Base-by-base conservation (phyloP, 129 eudicot genomes). In the Chrysanthemum makinoi region DNA sequence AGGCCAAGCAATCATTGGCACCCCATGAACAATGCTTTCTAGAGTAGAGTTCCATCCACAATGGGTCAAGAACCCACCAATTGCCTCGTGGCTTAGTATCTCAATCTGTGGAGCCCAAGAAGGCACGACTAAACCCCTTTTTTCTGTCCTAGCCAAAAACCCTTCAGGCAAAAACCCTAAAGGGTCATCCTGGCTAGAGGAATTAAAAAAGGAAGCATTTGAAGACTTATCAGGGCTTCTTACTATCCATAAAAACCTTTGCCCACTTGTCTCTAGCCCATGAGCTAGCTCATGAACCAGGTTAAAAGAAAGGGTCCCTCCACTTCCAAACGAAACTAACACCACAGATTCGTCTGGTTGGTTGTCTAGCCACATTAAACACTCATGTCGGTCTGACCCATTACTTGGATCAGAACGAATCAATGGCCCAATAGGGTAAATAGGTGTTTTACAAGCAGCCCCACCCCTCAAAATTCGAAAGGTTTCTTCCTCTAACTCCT, bases 241-340 rank as follows among this genome's bases (percentile, higher is more conserved):
- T 9, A 69, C 75, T 5, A 80, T 74, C 88, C 88, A 83, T 55
- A 83, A 39, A 52, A 83, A 80, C 58, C 75, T 80, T 44, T 83
- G 88, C 50, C 75, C 69, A 63, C 88, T 80, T 56, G 3, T 63
- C 63, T 83, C 88, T 47, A 80, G 54, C 71, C 85, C 88, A 10
- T 62, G 60, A 10, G 85, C 84, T 13, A 83, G 72, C 49, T 86
- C 87, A 49, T 69, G 69, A 12, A 82, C 26, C 20, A 80, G 87
- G 2, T 73, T 59, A 6, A 65, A 13, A 12, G 86, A 63, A 54
- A 85, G 86, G 48, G 83, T 79, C 74, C 90, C 90, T 53, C 90
- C 90, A 57, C 90, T 82, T 22, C 90, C 90, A 68, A 85, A 86
- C 54, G 83, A 76, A 7, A 86, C 85, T 20, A 79, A 76, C 66